phyloP scores from a whole-genome alignment of 495 filamentous ascomycete species.

The Podospora appendiculata region DNA sequence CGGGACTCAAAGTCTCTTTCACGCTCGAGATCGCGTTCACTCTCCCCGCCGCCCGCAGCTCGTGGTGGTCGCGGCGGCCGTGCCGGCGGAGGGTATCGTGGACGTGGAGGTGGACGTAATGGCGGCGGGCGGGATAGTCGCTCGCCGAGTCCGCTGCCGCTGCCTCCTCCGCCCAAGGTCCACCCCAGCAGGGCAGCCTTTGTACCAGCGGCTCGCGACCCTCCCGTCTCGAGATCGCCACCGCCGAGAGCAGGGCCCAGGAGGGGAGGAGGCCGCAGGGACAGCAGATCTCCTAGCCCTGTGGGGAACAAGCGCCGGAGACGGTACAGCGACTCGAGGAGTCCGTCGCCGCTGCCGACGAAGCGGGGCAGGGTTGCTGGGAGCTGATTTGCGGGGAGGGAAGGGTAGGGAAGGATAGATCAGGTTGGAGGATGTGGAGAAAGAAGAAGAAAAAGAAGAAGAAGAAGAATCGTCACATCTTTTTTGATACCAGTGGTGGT shows the following conservation, averaged over 20 bases:
- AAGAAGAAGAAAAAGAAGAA: no score
- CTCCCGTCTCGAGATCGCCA: neutral
- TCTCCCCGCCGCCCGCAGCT: constrained; percentile 1
- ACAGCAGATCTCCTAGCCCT: constrained; percentile 8
- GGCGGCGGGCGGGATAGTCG: neutral
- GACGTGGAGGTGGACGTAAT: neutral
- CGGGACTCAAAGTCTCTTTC: neutral
- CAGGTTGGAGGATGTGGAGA: no score
- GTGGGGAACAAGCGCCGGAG: constrained; percentile 17
- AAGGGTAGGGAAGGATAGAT: no score
- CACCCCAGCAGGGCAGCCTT: neutral
- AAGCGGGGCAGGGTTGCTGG: constrained; percentile 14
- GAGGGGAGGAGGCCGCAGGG: neutral
- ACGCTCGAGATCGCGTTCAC: constrained; percentile 5
- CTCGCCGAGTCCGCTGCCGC: neutral
- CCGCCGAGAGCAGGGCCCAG: neutral
- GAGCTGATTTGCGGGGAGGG: neutral
- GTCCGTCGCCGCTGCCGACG: constrained; percentile 10
- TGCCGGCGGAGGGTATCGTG: neutral
- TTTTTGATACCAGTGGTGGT: no score
- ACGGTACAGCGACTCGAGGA: constrained; percentile 16
- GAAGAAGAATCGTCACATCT: no score
- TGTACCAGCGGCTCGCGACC: neutral
- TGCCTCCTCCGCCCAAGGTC: neutral
- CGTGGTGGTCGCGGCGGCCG: neutral